A percentile compares a stretch with the other conserved stretches of the same genome.
These are phyloP conservation scores for Ophiocordyceps australis DNA, from an alignment of 2,329 filamentous ascomycete genomes.

Conservation along the genomic window DNA sequence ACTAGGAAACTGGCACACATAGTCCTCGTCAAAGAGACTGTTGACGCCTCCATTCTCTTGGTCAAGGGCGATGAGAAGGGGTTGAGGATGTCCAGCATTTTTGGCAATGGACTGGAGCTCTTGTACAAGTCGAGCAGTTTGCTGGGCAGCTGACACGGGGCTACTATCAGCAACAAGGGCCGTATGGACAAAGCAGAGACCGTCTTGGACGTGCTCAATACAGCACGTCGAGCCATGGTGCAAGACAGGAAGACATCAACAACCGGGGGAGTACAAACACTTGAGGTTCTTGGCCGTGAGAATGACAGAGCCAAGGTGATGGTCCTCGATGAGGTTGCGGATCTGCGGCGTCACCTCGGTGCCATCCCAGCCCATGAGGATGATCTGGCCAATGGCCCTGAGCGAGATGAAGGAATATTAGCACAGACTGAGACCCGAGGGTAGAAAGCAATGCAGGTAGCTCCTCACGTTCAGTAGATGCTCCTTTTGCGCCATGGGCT, in stretches of 20 bases:
- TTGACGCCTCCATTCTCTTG: constrained; percentile 98
- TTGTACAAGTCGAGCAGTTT: constrained; percentile 73
- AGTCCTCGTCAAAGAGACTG: constrained; percentile 87
- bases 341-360: constrained; percentile 72
- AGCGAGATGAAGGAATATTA: too few relatives aligned
- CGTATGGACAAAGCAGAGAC: constrained; percentile 3
- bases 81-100: constrained; percentile 75
- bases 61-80: constrained; percentile 77
- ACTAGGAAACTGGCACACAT: constrained; percentile 90
- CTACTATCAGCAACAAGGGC: constrained; percentile 3
- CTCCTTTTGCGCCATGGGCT: too few relatives aligned
- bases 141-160: constrained; percentile 56
- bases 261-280: constrained; percentile 31
- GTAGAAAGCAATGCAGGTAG: too few relatives aligned
- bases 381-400: constrained; percentile 57
- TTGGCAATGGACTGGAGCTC: constrained; percentile 87
- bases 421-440: too few relatives aligned
- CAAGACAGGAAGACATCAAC: neutral
- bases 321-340: constrained; percentile 59
- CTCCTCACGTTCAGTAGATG: too few relatives aligned
- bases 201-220: too few relatives aligned
- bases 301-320: constrained; percentile 77
- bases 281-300: constrained; percentile 74
- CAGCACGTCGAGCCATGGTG: too few relatives aligned
- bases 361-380: constrained; percentile 77